Evolutionary conservation across 129 eudicot genomes (phyloP).

Genomic region (Pseudognaphalium luteoalbum): DNA sequence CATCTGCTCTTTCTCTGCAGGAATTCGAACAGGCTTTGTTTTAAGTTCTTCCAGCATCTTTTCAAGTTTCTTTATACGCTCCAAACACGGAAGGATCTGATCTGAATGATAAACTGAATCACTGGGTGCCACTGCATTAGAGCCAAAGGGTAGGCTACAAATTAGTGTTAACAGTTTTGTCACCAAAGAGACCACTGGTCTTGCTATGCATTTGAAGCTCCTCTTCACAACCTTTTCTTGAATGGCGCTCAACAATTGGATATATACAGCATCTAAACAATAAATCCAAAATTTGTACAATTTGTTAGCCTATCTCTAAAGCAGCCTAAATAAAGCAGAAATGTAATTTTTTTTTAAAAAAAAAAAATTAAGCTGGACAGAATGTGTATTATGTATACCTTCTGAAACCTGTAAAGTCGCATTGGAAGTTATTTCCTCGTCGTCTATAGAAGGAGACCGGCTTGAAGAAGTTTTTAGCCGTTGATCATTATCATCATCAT

Average conservation of each 20-base stretch:
- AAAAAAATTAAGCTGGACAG: too few relatives aligned
- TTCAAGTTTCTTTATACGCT: slow-evolving; percentile 75
- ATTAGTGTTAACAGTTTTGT: slow-evolving; percentile 40
- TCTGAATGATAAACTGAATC: slow-evolving; percentile 33
- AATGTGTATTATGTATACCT: slow-evolving; percentile 37
- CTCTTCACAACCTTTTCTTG: slow-evolving; percentile 58
- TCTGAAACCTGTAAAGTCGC: slow-evolving; percentile 28
- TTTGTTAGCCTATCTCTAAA: neutral
- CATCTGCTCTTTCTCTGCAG: slow-evolving; percentile 77
- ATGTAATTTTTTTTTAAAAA: neutral
- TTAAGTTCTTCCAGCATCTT: slow-evolving; percentile 57
- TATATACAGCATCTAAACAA: slow-evolving; percentile 37
- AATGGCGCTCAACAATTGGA: slow-evolving; percentile 39
- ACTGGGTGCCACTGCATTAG: slow-evolving; percentile 39
- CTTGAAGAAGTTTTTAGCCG: slow-evolving; percentile 26
- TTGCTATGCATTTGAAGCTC: slow-evolving; percentile 48
- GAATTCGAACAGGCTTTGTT: slow-evolving; percentile 63
- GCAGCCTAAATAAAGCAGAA: neutral
- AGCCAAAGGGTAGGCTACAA: slow-evolving; percentile 39
- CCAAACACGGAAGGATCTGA: slow-evolving; percentile 54
- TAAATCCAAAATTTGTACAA: neutral
- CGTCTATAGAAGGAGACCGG: slow-evolving; percentile 17
- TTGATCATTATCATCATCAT: slow-evolving; percentile 50
- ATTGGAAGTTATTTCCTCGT: slow-evolving; percentile 26
- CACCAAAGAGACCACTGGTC: slow-evolving; percentile 42